Evolutionary conservation across 352 stramenopile species (phyloP), one percentile per base, ranked within the genome.

Genomic region (Phytophthora fragariaefolia): DNA sequence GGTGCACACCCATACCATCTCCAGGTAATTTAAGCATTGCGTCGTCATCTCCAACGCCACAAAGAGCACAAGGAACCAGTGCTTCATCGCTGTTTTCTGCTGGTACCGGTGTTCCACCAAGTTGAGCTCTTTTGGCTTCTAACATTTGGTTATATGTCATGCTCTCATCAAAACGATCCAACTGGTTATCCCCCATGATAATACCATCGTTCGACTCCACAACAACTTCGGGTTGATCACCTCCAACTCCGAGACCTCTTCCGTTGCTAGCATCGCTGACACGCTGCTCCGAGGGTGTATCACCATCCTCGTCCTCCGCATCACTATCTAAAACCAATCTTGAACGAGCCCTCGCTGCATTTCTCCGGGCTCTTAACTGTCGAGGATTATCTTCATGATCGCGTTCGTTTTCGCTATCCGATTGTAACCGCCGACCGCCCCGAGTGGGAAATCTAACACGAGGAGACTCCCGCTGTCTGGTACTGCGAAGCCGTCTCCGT

Each of bases 201-300:
- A 94, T 80, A 0, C 85, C 87, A 58, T 96, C 85, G 46, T 92
- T 93, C 13, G 80, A 92, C 63, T 95, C 88, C 4, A 93, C 82
- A 6, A 94, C 80, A 17, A 93, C 84, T 50, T 83, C 80, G 3
- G 64, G 47, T 22, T 66, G 43, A 26, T 64, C 71, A 12, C 82
- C 73, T 27, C 28, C 45, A 51, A 64, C 47, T 15, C 40, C 13
- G 30, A 26, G 26, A 17, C 43, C 50, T 36, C 53, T 66, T 15
- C 69, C 68, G 8, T 28, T 52, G 8, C 51, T 24, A 60, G 24
- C 22, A 24, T 57, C 56, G 38, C 17, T 42, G 6, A 26, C 30
- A 26, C 15, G 46, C 45, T 64, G 38, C 34, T 67, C 50, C 2
- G 23, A 27, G 28, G 51, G n/a, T 6, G 30, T 22, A 10, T 71